Evolutionary conservation across 129 eudicot genomes (phyloP).

Genomic region (Lactuca saligna): DNA sequence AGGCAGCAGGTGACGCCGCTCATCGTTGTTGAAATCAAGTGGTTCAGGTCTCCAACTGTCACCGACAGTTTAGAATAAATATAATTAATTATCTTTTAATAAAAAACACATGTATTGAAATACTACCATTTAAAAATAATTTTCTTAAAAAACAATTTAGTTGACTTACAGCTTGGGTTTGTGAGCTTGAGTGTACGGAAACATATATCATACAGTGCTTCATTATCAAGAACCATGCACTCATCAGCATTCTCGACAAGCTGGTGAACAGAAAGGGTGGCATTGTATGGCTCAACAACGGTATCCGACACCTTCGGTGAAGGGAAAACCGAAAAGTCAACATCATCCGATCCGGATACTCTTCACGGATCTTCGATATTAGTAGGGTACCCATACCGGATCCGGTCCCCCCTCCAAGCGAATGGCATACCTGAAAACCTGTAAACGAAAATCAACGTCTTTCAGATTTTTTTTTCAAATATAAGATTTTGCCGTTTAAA

Average conservation of each 20-base stretch:
- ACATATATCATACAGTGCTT: slow-evolving; percentile 81
- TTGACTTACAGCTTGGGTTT: slow-evolving; percentile 76
- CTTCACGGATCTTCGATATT: slow-evolving; percentile 82
- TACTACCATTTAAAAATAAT: background rate
- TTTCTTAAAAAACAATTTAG: background rate
- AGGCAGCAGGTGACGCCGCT: slow-evolving; percentile 85
- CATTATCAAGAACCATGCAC: slow-evolving; percentile 83
- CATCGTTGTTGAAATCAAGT: slow-evolving; percentile 79
- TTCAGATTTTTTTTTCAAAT: background rate
- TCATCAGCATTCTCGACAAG: slow-evolving; percentile 88
- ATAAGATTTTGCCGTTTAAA: background rate
- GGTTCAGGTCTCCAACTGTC: slow-evolving; percentile 81
- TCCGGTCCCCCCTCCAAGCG: slow-evolving; percentile 81
- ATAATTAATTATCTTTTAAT: background rate
- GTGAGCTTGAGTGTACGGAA: slow-evolving; percentile 87
- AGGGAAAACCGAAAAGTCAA: slow-evolving; percentile 83
- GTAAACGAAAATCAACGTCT: background rate
- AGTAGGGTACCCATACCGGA: slow-evolving; percentile 86
- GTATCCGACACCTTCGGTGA: slow-evolving; percentile 87
- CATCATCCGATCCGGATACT: slow-evolving; percentile 87
- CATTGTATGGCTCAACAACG: slow-evolving; percentile 85
- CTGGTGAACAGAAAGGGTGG: slow-evolving; percentile 88
- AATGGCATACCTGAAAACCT: slow-evolving; percentile 89
- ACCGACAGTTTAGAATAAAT: background rate
- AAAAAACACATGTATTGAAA: background rate